Base-by-base conservation (phyloP, 164 flowering plant genomes). In the Liquidambar formosana region DNA sequence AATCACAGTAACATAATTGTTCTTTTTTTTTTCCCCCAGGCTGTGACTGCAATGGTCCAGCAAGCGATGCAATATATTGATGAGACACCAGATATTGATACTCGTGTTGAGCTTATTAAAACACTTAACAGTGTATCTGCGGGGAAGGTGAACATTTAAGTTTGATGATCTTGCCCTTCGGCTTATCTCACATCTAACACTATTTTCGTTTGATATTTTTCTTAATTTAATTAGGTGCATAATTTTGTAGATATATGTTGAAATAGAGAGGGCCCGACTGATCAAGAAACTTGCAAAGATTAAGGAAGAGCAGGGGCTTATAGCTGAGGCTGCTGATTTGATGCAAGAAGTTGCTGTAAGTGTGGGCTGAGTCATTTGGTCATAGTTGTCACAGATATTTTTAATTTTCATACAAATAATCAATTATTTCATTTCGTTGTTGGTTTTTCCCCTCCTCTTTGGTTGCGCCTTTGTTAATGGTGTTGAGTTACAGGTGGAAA, bases 311-410 rank as follows among this genome's bases (percentile, higher is more conserved):
- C 99, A 95, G 68, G 97, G 97, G 48, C 91, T 67, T n/a, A 84
- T 95, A 57, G 93, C 92, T 25, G 97, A 95, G 72, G 99, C 99
- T 70, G 99, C 99, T 52, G 99, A 95, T 74, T 81, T 95, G 83
- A 92, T 95, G 99, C 97, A 92, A 77, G 97, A 95, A 85, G 76
- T 92, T 78, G 99, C 97, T 77, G 99, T 92, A 56, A 74, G 95
- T 84, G 41, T 66, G 13, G 8, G 9, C 59, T 43, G 25, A 46
- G 47, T 43, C n/a, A 22, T 46, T 63, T 68, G 18, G n/a, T 33
- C n/a, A 21, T 65, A 0, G 13, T 8, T 57, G 0, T 19, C 28
- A 28, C 26, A 12, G 61, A 57, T 57, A 26, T 27, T 22, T 43
- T 16, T 45, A 13, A 4, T 45, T 13, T 23, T 10, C 19, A 21